Conservation (phyloP, 495 filamentous ascomycete genomes). For the Penicillium waksmanii region DNA sequence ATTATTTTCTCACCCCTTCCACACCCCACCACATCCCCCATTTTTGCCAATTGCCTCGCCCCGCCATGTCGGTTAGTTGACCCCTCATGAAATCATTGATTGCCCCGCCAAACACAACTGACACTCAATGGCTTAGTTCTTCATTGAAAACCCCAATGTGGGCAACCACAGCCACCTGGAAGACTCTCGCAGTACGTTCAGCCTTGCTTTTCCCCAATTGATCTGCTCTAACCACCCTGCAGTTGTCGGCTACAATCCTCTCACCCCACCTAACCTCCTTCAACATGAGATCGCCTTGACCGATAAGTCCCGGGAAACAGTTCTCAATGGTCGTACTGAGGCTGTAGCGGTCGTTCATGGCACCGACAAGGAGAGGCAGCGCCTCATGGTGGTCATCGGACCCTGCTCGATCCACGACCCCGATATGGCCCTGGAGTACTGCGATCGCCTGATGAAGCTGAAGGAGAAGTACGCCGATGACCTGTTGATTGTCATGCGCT, state of each 20-base stretch:
- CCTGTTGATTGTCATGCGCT: slow-evolving; percentile 94
- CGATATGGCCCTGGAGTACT: slow-evolving; percentile 89
- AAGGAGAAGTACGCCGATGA: slow-evolving; percentile 91
- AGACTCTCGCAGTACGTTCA: slow-evolving; percentile 82
- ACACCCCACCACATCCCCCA: not conserved
- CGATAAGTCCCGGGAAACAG: slow-evolving; percentile 73
- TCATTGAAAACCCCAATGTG: slow-evolving; percentile 86
- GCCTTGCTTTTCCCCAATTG: slow-evolving; percentile 5
- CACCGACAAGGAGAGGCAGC: slow-evolving; percentile 67
- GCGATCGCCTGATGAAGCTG: slow-evolving; percentile 75
- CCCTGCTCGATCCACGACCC: slow-evolving; percentile 99
- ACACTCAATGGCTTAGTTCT: slow-evolving; percentile 60
- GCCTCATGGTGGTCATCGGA: slow-evolving; percentile 90
- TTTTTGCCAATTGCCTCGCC: slow-evolving; percentile 10
- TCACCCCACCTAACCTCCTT: slow-evolving; percentile 91
- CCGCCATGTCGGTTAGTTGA: slow-evolving; percentile 50
- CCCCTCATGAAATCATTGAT: slow-evolving; percentile 21
- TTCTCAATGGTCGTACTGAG: slow-evolving; percentile 79
- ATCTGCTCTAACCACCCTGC: slow-evolving; percentile 16
- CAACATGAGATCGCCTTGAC: slow-evolving; percentile 93
- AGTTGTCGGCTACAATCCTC: slow-evolving; percentile 91
- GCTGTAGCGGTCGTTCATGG: slow-evolving; percentile 79
- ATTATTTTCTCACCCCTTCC: not conserved
- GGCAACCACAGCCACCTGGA: slow-evolving; percentile 80
- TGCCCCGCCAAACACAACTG: not conserved